phyloP scores from a whole-genome alignment of 2,329 filamentous ascomycete species.

The Sclerotinia trifoliorum region DNA sequence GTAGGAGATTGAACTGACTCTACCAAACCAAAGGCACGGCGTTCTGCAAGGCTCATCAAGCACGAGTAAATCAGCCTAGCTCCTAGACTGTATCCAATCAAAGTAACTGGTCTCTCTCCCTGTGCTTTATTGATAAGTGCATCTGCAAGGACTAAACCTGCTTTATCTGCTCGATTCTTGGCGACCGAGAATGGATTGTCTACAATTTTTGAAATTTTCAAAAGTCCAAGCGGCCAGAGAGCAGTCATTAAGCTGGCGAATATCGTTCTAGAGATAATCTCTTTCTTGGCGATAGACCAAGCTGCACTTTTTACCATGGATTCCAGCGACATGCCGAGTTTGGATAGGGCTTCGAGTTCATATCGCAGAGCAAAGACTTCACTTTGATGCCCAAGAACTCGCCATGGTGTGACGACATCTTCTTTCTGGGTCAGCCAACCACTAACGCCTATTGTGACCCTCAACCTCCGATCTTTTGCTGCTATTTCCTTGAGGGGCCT shows the following conservation, averaged over 20 bases:
- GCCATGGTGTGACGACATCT: slow-evolving; percentile 77
- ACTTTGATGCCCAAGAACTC: slow-evolving; percentile 65
- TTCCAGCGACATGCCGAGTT: slow-evolving; percentile 74
- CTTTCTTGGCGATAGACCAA: slow-evolving; percentile 70
- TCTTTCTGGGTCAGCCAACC: slow-evolving; percentile 76
- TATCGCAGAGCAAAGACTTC: slow-evolving; percentile 84
- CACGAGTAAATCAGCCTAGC: slow-evolving; percentile 82
- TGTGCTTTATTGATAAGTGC: slow-evolving; percentile 79
- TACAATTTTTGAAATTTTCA: slow-evolving; percentile 65
- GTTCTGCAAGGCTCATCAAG: slow-evolving; percentile 70
- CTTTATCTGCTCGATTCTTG: slow-evolving; percentile 74
- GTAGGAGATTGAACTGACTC: slow-evolving; percentile 52
- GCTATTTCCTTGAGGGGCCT: slow-evolving; percentile 43
- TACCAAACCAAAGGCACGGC: slow-evolving; percentile 77
- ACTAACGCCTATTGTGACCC: slow-evolving; percentile 78
- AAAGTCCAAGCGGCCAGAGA: slow-evolving; percentile 66
- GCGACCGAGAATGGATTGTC: slow-evolving; percentile 83
- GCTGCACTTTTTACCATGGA: slow-evolving; percentile 75
- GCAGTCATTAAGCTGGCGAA: slow-evolving; percentile 67
- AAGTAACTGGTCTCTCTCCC: slow-evolving; percentile 75
- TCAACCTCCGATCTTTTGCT: slow-evolving; percentile 64
- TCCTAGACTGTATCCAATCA: slow-evolving; percentile 80
- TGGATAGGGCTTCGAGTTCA: slow-evolving; percentile 75
- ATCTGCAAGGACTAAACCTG: slow-evolving; percentile 76
- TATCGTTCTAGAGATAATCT: slow-evolving; percentile 61